Percentiles rank a stretch among this genome's conserved stretches.
Conservation (phyloP, 768 basidiomycete species). For the Coprinopsis sp. region DNA sequence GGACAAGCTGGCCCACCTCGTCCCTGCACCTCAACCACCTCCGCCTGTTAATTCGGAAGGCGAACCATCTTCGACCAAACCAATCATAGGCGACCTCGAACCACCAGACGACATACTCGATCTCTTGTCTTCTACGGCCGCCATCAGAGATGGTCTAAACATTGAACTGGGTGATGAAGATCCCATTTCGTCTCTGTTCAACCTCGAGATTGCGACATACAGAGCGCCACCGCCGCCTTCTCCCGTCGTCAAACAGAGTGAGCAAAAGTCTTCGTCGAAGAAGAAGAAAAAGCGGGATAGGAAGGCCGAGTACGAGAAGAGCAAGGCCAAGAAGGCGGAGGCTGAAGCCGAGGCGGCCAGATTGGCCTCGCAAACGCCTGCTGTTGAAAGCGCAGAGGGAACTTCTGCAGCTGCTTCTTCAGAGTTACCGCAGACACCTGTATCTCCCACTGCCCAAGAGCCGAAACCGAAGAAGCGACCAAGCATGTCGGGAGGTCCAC, state of each 20-base stretch:
- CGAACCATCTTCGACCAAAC: background rate
- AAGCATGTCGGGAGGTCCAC: slow-evolving; percentile 17
- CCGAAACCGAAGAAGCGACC: slow-evolving; percentile 23
- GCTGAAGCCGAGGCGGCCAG: slow-evolving; percentile 5
- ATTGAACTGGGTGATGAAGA: slow-evolving; percentile 51
- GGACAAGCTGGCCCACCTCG: slow-evolving; percentile 33
- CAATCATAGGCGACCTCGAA: slow-evolving; percentile 69
- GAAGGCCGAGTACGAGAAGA: slow-evolving; percentile 37
- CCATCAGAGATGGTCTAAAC: slow-evolving; percentile 49
- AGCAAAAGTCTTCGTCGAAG: too few relatives aligned
- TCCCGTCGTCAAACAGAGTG: slow-evolving; percentile 33
- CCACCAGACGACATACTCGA: slow-evolving; percentile 55
- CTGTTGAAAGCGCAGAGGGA: slow-evolving; percentile 12
- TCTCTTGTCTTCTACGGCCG: slow-evolving; percentile 48
- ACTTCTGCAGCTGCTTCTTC: background rate
- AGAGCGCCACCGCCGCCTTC: slow-evolving; percentile 63
- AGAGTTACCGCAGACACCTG: background rate
- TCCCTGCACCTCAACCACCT: background rate
- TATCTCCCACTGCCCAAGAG: background rate
- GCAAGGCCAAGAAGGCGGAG: slow-evolving; percentile 26
- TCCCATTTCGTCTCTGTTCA: slow-evolving; percentile 64
- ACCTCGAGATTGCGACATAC: slow-evolving; percentile 56
- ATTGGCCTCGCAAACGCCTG: slow-evolving; percentile 4
- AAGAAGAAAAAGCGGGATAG: slow-evolving; percentile 35
- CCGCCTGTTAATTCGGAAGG: background rate